Evolutionary conservation across 73 alveolate species (phyloP).

Genomic region (Paramecium octaurelia): DNA sequence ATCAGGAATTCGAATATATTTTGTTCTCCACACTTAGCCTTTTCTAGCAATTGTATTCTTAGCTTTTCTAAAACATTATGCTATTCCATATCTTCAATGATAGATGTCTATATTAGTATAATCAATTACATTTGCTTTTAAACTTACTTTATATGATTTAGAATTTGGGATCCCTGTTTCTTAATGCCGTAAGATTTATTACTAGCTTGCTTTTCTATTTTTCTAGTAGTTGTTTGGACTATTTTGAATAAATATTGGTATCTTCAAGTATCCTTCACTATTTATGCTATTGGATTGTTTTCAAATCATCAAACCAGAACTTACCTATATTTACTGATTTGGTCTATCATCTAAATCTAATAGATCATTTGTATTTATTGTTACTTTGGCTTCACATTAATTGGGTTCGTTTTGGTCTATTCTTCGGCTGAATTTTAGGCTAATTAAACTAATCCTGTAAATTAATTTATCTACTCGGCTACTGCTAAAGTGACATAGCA

Average conservation of each 20-base stretch:
- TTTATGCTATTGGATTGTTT: not conserved
- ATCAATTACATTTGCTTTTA: not conserved
- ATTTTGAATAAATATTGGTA: not conserved
- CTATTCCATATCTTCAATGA: not conserved
- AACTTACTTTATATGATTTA: not conserved
- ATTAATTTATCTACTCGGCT: not conserved
- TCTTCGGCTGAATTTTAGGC: not conserved
- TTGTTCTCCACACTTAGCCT: not conserved
- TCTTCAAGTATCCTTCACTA: not conserved
- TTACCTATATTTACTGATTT: not conserved
- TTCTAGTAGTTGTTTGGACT: not conserved
- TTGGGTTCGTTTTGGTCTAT: not conserved
- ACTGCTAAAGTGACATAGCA: not conserved
- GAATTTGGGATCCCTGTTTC: not conserved
- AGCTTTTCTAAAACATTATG: not conserved
- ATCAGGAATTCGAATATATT: not conserved
- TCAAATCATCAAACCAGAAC: not conserved
- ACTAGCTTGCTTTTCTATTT: not conserved
- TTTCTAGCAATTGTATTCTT: constrained; percentile 5
- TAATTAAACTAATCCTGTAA: not conserved
- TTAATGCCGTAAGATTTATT: not conserved
- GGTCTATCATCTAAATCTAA: constrained; percentile 28
- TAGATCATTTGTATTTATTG: constrained; percentile 7
- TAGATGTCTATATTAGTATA: not conserved
- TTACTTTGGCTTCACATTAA: not conserved